Percentiles rank a stretch among this genome's conserved stretches.
Conservation (phyloP, 2,329 filamentous ascomycete species). For the Pseudocercospora cruenta region DNA sequence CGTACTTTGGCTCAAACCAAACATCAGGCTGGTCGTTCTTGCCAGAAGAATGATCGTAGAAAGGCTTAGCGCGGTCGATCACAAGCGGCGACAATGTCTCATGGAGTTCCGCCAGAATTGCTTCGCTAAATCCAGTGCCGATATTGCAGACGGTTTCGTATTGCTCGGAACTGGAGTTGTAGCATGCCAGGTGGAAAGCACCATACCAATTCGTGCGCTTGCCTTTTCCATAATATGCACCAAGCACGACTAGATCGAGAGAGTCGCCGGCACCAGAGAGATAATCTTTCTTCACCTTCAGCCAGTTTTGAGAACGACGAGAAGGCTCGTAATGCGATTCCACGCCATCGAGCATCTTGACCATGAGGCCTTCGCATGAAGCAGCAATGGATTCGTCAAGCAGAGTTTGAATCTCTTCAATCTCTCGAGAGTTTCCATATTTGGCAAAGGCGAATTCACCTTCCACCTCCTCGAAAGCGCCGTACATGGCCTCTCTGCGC, state of each 20-base stretch:
- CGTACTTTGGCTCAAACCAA: constrained; percentile 92
- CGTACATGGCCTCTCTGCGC: constrained; percentile 73
- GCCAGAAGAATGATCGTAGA: constrained; percentile 82
- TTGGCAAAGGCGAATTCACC: constrained; percentile 92
- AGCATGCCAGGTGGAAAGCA: constrained; percentile 92
- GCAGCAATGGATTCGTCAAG: constrained; percentile 94
- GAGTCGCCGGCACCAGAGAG: constrained; percentile 92
- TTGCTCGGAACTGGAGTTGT: constrained; percentile 75
- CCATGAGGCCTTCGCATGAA: constrained; percentile 96
- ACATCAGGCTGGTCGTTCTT: constrained; percentile 95
- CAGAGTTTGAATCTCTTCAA: constrained; percentile 91
- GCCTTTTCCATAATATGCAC: constrained; percentile 90
- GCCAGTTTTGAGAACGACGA: constrained; percentile 95
- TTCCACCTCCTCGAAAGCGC: constrained; percentile 75
- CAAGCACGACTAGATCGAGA: constrained; percentile 91
- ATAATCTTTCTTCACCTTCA: constrained; percentile 99
- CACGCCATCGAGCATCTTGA: constrained; percentile 94
- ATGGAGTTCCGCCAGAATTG: constrained; percentile 86
- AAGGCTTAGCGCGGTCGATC: constrained; percentile 91
- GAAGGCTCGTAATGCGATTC: constrained; percentile 96
- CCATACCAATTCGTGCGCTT: constrained; percentile 96
- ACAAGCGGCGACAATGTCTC: constrained; percentile 72
- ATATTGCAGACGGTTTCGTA: constrained; percentile 99
- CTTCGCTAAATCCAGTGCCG: constrained; percentile 94
- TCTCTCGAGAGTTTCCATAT: constrained; percentile 80